phyloP scores from a whole-genome alignment of 352 stramenopile species.

The Phytopythium montanum region DNA sequence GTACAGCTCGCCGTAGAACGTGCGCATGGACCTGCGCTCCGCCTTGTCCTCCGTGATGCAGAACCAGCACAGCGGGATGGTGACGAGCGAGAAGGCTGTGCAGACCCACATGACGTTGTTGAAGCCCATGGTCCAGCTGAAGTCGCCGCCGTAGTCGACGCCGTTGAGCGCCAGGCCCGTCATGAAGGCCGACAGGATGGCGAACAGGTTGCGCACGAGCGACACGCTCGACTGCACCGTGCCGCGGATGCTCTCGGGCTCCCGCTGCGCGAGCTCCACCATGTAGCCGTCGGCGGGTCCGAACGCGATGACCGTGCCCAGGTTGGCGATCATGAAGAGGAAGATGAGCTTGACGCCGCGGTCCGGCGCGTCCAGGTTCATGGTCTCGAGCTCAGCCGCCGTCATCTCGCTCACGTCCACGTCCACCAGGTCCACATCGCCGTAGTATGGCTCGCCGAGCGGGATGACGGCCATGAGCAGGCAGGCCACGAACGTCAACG shows the following conservation, averaged over 20 bases:
- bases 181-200: slow-evolving; percentile 37
- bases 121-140: slow-evolving; percentile 53
- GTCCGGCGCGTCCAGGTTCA: not conserved
- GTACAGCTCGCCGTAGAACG: slow-evolving; percentile 34
- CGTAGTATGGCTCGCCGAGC: slow-evolving; percentile 6
- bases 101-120: slow-evolving; percentile 46
- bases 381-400: not conserved
- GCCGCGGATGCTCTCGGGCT: slow-evolving; percentile 45
- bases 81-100: slow-evolving; percentile 29
- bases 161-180: slow-evolving; percentile 46
- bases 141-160: slow-evolving; percentile 41
- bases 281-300: slow-evolving; percentile 63
- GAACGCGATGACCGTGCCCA: slow-evolving; percentile 76
- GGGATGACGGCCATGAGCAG: slow-evolving; percentile 39
- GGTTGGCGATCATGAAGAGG: slow-evolving; percentile 9
- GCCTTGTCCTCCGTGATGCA: slow-evolving; percentile 37
- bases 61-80: slow-evolving; percentile 38
- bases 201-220: slow-evolving; percentile 33
- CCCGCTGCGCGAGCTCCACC: slow-evolving; percentile 48
- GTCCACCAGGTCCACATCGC: not conserved
- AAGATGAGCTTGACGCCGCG: not conserved
- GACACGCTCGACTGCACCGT: slow-evolving; percentile 42
- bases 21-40: slow-evolving; percentile 26
- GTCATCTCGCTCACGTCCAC: not conserved
- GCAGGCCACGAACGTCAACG: slow-evolving; percentile 25